These are phyloP conservation scores for Dictyostelium discoideum DNA, from an alignment of 78 protist genomes.

Conservation along the genomic window dicty_2.7 NC_007088.5:4993001-4993500, in stretches of 20 bases:
- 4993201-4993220: slow-evolving; percentile 85
- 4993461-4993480: slow-evolving; percentile 30
- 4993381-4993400: slow-evolving; percentile 47
- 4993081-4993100: slow-evolving; percentile 54
- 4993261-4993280: background rate
- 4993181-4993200: slow-evolving; percentile 86
- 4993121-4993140: slow-evolving; percentile 50
- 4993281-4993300: slow-evolving; percentile 21
- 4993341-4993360: background rate
- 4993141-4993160: slow-evolving; percentile 41
- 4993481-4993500: background rate
- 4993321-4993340: background rate
- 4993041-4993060: slow-evolving; percentile 56
- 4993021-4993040: slow-evolving; percentile 68
- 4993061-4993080: slow-evolving; percentile 16
- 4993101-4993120: slow-evolving; percentile 83
- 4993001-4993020: slow-evolving; percentile 87
- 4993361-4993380: slow-evolving; percentile 24
- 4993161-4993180: slow-evolving; percentile 85
- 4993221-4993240: slow-evolving; percentile 86
- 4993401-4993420: background rate
- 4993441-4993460: slow-evolving; percentile 42
- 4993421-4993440: background rate
- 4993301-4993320: slow-evolving; percentile 48
- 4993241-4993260: slow-evolving; percentile 80